Evolutionary conservation across 148 eudicot species (phyloP).

Genomic region (Rhododendron ferrugineum): DNA sequence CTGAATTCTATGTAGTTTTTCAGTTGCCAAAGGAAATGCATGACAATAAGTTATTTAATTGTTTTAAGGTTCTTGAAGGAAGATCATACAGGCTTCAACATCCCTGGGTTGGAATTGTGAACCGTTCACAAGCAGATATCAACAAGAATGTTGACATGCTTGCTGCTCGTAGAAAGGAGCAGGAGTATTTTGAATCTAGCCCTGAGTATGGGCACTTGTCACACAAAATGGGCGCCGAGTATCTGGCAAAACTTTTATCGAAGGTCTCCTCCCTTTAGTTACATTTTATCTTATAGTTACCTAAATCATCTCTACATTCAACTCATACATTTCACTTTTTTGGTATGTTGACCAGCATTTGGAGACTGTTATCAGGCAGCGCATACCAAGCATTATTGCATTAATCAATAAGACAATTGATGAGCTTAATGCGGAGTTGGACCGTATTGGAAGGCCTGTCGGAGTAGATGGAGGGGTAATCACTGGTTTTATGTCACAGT

Average conservation of each 20-base stretch:
- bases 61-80: constrained; percentile 86
- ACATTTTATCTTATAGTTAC: not conserved
- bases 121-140: constrained; percentile 99
- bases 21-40: not conserved
- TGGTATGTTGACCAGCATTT: constrained; percentile 58
- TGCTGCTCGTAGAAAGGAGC: constrained; percentile 82
- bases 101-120: constrained; percentile 99
- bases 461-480: constrained; percentile 97
- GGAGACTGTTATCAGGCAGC: constrained; percentile 89
- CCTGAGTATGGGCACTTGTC: constrained; percentile 97
- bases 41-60: not conserved
- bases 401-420: constrained; percentile 92
- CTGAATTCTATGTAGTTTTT: not conserved
- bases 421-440: constrained; percentile 96
- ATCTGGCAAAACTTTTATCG: constrained; percentile 90
- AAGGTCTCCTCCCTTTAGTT: constrained; percentile 34
- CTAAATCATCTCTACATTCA: constrained; percentile 7
- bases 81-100: constrained; percentile 88
- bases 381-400: constrained; percentile 90
- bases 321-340: constrained; percentile 12
- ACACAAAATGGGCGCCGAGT: constrained; percentile 93
- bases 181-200: constrained; percentile 88
- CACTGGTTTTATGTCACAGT: not conserved
- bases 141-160: constrained; percentile 94
- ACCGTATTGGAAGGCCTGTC: constrained; percentile 93